These are phyloP conservation scores for Starmerella riodocensis DNA, from an alignment of 805 yeast genomes.

Conservation along the genomic window DNA sequence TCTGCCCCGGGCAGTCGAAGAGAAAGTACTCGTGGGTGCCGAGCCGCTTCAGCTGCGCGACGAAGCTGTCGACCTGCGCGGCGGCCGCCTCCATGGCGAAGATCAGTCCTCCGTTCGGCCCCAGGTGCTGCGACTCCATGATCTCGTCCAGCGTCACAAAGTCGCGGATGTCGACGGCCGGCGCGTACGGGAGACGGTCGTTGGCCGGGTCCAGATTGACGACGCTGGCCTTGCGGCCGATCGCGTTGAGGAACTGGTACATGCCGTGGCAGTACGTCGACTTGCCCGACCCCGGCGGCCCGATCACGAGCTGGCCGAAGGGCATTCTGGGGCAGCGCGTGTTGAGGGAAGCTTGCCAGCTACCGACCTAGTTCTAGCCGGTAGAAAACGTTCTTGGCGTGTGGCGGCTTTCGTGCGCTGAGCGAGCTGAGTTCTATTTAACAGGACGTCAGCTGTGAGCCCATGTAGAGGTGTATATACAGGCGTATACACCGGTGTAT, in stretches of 20 bases:
- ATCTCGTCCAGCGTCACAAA: conserved; percentile 63
- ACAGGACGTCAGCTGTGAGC: too few species aligned
- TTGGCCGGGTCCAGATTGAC: conserved; percentile 90
- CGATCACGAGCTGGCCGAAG: conserved; percentile 82
- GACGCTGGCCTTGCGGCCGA: conserved; percentile 78
- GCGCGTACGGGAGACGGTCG: conserved; percentile 54
- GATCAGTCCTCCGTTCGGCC: conserved; percentile 87
- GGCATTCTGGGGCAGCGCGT: too few species aligned
- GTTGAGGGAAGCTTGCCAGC: too few species aligned
- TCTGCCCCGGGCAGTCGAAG: conserved; percentile 85
- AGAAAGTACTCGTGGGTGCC: conserved; percentile 51
- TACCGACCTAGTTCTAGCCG: too few species aligned
- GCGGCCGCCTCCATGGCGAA: conserved; percentile 64
- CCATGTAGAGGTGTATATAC: too few species aligned
- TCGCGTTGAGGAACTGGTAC: conserved; percentile 82
- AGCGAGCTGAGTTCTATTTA: too few species aligned
- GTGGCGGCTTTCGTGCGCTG: too few species aligned
- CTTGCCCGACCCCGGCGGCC: conserved; percentile 97
- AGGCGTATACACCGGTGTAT: too few species aligned
- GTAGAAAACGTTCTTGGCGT: too few species aligned
- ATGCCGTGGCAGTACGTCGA: conserved; percentile 89
- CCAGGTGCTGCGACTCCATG: conserved; percentile 57
- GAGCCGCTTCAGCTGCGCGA: conserved; percentile 43
- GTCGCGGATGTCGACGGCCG: conserved; percentile 67
- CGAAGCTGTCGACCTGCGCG: conserved; percentile 44